These are phyloP conservation scores for Breynia disticha DNA, from an alignment of 441 rosid species.

Conservation along the genomic window DNA sequence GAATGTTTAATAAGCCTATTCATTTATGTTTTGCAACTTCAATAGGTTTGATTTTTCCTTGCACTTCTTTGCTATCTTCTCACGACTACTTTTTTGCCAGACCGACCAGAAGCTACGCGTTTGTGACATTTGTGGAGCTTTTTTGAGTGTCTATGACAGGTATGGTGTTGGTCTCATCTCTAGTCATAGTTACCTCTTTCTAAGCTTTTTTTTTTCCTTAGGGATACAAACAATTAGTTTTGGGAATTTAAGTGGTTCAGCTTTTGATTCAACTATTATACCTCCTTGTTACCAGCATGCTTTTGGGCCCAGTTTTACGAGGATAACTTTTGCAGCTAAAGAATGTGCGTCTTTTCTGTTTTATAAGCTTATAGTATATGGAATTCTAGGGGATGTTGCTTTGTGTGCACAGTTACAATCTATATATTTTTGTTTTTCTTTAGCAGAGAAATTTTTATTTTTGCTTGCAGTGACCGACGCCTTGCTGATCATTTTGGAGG, in stretches of 20 bases:
- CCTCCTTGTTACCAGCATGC: slow-evolving; percentile 99
- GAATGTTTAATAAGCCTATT: no score
- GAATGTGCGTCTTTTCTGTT: slow-evolving; percentile 95
- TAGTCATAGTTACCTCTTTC: slow-evolving; percentile 13
- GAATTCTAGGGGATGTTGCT: slow-evolving; percentile 26
- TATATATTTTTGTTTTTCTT: not conserved
- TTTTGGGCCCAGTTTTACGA: slow-evolving; percentile 99
- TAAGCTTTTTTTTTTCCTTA: slow-evolving; percentile 19
- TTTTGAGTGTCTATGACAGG: slow-evolving; percentile 99
- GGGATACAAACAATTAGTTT: slow-evolving; percentile 41
- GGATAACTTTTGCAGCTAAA: slow-evolving; percentile 99
- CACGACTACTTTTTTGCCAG: slow-evolving; percentile 31
- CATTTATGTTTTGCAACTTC: no score
- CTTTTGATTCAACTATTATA: slow-evolving; percentile 83
- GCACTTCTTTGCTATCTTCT: not conserved
- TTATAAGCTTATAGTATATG: slow-evolving; percentile 51
- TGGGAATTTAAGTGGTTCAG: slow-evolving; percentile 85
- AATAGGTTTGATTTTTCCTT: not conserved
- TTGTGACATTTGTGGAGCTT: slow-evolving; percentile 99
- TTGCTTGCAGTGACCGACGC: slow-evolving; percentile 85
- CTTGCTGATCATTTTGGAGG: slow-evolving; percentile 99
- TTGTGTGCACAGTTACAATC: slow-evolving; percentile 7
- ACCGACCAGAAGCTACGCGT: slow-evolving; percentile 99
- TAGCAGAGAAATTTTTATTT: slow-evolving; percentile 23
- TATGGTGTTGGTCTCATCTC: slow-evolving; percentile 26